Percentiles rank a stretch among this genome's conserved stretches.
These are phyloP conservation scores for Epichloe coenophiala DNA, from an alignment of 2,329 filamentous ascomycete genomes.

Conservation along the genomic window DNA sequence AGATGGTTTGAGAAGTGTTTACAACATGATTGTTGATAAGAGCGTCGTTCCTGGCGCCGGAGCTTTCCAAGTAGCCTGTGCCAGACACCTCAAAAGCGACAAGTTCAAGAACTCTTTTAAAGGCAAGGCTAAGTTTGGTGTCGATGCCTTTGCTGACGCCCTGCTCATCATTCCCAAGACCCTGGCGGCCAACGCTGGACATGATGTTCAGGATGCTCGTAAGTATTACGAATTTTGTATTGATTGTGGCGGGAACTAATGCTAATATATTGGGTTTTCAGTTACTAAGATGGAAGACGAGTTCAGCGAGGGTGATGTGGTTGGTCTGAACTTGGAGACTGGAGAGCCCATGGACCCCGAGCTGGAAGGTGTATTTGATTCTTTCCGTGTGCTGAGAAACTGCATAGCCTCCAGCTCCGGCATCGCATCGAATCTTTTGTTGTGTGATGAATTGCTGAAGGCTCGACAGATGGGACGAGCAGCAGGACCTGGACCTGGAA, in stretches of 20 bases:
- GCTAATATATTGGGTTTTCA: conserved; percentile 19
- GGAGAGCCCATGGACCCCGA: conserved; percentile 93
- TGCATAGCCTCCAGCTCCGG: conserved; percentile 86
- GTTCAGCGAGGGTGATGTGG: conserved; percentile 66
- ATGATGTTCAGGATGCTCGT: conserved; percentile 92
- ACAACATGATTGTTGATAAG: conserved; percentile 99
- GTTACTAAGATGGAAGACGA: conserved; percentile 83
- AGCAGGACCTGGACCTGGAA: conserved; percentile 48
- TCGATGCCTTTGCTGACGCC: conserved; percentile 88
- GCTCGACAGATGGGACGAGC: conserved; percentile 81
- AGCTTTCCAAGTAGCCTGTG: conserved; percentile 90
- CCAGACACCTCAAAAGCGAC: conserved; percentile 75
- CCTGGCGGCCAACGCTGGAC: conserved; percentile 85
- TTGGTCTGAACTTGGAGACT: conserved; percentile 74
- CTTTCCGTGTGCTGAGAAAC: conserved; percentile 88
- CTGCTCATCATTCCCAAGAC: conserved; percentile 95
- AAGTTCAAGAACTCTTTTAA: conserved; percentile 82
- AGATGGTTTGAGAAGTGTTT: conserved; percentile 88
- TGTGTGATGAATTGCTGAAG: conserved; percentile 96
- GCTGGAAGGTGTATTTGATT: conserved; percentile 86
- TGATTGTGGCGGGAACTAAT: conserved; percentile 6
- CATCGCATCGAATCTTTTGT: conserved; percentile 85
- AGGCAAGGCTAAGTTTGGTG: conserved; percentile 95
- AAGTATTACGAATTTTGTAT: conserved; percentile 28
- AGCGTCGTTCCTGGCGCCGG: conserved; percentile 90